phyloP scores from a whole-genome alignment of 768 basidiomycete species.

The Dacryopinax spathularia region DNA sequence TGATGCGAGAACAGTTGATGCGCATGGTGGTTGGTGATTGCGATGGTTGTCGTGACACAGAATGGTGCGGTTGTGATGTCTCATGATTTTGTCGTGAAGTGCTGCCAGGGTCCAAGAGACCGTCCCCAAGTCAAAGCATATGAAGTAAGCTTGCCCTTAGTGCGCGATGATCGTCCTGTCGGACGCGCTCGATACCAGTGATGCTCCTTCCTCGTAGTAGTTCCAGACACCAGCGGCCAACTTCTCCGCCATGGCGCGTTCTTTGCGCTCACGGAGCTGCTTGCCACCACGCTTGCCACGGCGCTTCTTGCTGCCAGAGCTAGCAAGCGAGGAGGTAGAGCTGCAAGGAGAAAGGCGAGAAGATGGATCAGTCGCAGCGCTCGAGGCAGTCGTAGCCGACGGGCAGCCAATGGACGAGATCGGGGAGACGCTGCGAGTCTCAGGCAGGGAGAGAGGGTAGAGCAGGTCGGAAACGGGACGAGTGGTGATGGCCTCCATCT shows the following conservation, averaged over 20 bases:
- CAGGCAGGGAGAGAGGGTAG: neutral
- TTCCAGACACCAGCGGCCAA: neutral
- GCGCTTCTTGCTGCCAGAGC: neutral
- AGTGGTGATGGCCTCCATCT: neutral
- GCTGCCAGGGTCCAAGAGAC: constrained; percentile 1
- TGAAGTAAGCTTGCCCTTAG: neutral
- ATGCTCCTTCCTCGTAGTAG: neutral
- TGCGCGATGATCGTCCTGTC: constrained; percentile 4
- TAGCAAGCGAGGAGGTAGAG: neutral
- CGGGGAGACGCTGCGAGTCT: neutral
- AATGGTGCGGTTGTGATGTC: neutral
- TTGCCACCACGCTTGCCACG: constrained; percentile 4
- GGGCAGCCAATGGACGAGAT: neutral
- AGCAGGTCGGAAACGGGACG: constrained; percentile 1
- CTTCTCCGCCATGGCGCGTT: constrained; percentile 1
- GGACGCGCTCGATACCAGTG: neutral
- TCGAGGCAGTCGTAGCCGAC: neutral
- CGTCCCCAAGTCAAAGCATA: neutral
- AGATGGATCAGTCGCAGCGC: neutral
- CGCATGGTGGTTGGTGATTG: neutral
- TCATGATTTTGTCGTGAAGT: constrained; percentile 4
- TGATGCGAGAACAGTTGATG: neutral
- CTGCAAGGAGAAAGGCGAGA: constrained; percentile 2
- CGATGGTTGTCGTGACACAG: neutral
- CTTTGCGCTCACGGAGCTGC: constrained; percentile 4